Conservation (phyloP, 495 filamentous ascomycete species). For the Aspergillus carlsbadensis region DNA sequence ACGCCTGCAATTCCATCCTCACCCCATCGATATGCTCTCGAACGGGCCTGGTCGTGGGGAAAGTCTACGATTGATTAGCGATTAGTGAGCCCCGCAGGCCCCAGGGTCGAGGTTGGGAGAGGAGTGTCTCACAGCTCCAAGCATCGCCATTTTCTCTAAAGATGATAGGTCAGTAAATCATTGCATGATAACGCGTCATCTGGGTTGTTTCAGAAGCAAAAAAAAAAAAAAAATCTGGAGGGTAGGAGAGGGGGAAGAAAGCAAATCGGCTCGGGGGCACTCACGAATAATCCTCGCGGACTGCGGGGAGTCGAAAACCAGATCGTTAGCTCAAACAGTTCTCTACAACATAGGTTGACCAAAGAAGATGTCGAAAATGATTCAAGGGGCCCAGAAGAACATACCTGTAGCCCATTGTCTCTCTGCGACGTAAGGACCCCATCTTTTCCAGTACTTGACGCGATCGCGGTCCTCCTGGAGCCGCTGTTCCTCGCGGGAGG, state of each 20-base stretch:
- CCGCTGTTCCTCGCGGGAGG: slow-evolving; percentile 83
- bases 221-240: background rate
- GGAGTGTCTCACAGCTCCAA: slow-evolving; percentile 76
- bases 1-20: slow-evolving; percentile 97
- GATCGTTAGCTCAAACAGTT: slow-evolving; percentile 23
- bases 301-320: slow-evolving; percentile 42
- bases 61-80: slow-evolving; percentile 61
- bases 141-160: slow-evolving; percentile 77
- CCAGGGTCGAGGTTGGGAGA: background rate
- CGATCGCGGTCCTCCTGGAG: slow-evolving; percentile 81
- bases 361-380: slow-evolving; percentile 11
- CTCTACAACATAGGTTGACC: background rate
- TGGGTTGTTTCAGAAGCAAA: background rate
- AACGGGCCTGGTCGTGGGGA: slow-evolving; percentile 85
- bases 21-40: slow-evolving; percentile 87
- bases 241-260: background rate
- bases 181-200: background rate
- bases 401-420: slow-evolving; percentile 88
- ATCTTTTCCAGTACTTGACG: slow-evolving; percentile 90
- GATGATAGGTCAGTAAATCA: background rate
- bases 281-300: slow-evolving; percentile 93
- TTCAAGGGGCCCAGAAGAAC: slow-evolving; percentile 17
- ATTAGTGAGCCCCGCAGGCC: background rate
- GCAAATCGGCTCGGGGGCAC: slow-evolving; percentile 25
- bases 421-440: slow-evolving; percentile 66